Conservation (phyloP, 208 protist species). For the Leptomonas seymouri region DNA sequence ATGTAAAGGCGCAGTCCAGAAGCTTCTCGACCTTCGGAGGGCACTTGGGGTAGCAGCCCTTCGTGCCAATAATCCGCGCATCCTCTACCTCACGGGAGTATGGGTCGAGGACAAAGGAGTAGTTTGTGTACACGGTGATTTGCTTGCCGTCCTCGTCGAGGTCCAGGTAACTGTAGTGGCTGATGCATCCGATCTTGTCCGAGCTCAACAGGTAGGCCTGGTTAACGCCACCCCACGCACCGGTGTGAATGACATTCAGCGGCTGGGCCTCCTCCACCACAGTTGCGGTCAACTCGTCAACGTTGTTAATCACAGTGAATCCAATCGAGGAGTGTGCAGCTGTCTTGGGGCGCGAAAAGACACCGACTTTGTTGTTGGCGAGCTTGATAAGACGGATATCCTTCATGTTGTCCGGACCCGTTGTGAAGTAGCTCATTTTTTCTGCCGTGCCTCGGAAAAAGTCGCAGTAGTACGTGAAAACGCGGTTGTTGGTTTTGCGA, state of each 20-base stretch:
- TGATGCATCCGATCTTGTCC: slow-evolving; percentile 65
- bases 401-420: slow-evolving; percentile 63
- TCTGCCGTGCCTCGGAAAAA: slow-evolving; percentile 50
- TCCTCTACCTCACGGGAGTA: slow-evolving; percentile 44
- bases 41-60: slow-evolving; percentile 56
- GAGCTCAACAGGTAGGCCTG: slow-evolving; percentile 64
- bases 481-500: slow-evolving; percentile 44
- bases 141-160: slow-evolving; percentile 39
- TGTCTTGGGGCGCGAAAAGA: slow-evolving; percentile 45
- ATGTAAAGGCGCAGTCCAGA: slow-evolving; percentile 61
- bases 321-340: slow-evolving; percentile 39
- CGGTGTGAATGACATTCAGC: slow-evolving; percentile 47
- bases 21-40: slow-evolving; percentile 53
- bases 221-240: slow-evolving; percentile 65
- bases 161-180: slow-evolving; percentile 67
- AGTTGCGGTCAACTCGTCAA: slow-evolving; percentile 38
- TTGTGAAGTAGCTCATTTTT: slow-evolving; percentile 54
- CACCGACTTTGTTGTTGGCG: slow-evolving; percentile 49
- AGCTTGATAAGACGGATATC: slow-evolving; percentile 52
- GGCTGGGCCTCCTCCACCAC: slow-evolving; percentile 32
- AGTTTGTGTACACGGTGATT: slow-evolving; percentile 63
- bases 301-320: slow-evolving; percentile 45
- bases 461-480: slow-evolving; percentile 53
- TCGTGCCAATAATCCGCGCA: slow-evolving; percentile 53
- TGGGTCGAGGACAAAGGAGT: slow-evolving; percentile 64